Evolutionary conservation across 192 early-diverging fungal species (phyloP).

Genomic region (Coemansia sp.): DNA sequence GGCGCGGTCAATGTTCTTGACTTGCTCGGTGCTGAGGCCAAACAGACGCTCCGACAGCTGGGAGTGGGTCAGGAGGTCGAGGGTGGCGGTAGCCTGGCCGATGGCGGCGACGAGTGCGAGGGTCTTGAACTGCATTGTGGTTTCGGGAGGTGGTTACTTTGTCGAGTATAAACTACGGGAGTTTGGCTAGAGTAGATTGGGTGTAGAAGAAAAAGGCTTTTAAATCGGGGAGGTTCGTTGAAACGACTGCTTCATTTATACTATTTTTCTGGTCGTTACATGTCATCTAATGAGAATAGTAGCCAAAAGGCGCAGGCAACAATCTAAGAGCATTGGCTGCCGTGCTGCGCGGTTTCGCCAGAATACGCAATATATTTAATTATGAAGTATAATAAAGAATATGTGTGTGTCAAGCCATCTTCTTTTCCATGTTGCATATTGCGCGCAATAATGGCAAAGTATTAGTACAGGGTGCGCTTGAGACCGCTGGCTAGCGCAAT

Average conservation of each 20-base stretch:
- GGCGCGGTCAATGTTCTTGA: conserved; percentile 53
- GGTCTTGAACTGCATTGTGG: conserved; percentile 50
- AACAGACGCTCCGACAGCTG: conserved; percentile 50
- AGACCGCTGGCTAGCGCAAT: background rate
- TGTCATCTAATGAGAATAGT: background rate
- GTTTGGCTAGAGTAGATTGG: too few relatives aligned
- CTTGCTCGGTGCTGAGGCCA: conserved; percentile 50
- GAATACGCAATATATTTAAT: background rate
- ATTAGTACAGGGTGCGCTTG: too few relatives aligned
- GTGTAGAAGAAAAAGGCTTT: background rate
- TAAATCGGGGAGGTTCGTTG: background rate
- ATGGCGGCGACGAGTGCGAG: conserved; percentile 45
- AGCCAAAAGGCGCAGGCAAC: background rate
- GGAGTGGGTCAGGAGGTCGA: conserved; percentile 50
- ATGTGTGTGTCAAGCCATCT: conserved; percentile 24
- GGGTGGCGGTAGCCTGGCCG: conserved; percentile 51
- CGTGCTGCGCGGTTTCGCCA: background rate
- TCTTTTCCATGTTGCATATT: conserved; percentile 1
- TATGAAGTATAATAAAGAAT: conserved; percentile 6
- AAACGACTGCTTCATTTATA: conserved; percentile 1
- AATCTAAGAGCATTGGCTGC: too few relatives aligned
- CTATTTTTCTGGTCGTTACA: background rate
- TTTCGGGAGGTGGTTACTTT: background rate
- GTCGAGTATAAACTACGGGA: conserved; percentile 7
- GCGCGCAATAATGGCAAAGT: conserved; percentile 6